Base-by-base conservation (phyloP, 192 early-diverging fungal species). In the Spizellomyces punctatus region DNA sequence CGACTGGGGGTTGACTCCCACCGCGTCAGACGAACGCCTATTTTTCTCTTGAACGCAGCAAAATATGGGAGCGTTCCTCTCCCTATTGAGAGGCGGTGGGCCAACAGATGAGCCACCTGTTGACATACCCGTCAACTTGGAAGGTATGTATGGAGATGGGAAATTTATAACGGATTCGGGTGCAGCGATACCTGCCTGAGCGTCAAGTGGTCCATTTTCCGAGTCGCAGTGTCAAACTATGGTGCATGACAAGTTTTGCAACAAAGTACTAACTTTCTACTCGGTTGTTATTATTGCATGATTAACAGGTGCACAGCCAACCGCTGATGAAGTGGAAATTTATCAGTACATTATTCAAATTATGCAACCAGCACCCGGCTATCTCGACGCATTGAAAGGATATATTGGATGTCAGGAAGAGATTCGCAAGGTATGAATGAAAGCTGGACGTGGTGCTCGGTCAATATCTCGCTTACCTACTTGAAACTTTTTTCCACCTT, bases 341-440 rank as follows among this genome's bases (percentile, higher is more conserved):
- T 86, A 86, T 73, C 73, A 80, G 56, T 81, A 88, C 67, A 77
- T 90, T 16, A 83, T 78, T 46, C 60, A 78, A 19, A 66, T 89
- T 54, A 76, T 92, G 61, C 74, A 79, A 61, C 88, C 84, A 50
- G 80, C 86, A 17, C 67, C 77, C 36, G 72, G 71, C 36, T 73
- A 89, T 42, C 76, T 93, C 60, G 77, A 89, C 16, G 61, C 79
- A 10, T 77, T 94, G 36, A 46, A 81, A 58, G 69, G 59, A 9
- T 94, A 94, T 78, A 71, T 76, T 22, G 86, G 88, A 42, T 90
- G 88, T 77, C 86, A 87, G 58, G 91, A 93, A 12, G 79, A 83
- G 63, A 94, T 94, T 73, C 85, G 92, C 43, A 75, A 83, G 78
- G 88, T 86, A 82, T 48, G 22, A 41, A 0, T 5, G 0, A 7